Percentiles rank a stretch among this genome's conserved stretches.
phyloP scores from a whole-genome alignment of 768 basidiomycete genomes.

The Candolleomyces aberdarensis region DNA sequence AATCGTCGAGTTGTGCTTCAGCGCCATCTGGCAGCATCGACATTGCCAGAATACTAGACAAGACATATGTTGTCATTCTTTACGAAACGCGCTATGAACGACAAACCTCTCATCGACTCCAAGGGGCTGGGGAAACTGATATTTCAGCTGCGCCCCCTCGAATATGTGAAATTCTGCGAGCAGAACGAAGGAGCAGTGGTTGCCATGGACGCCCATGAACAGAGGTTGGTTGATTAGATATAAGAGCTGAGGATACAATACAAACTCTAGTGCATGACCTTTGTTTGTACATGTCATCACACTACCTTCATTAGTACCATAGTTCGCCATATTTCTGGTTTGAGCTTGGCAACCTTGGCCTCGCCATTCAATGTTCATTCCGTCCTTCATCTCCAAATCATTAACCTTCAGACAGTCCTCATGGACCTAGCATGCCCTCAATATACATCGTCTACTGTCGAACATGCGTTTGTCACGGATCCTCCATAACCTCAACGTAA shows the following conservation, averaged over 20 bases:
- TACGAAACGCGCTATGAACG: too few relatives aligned
- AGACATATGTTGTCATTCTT: conserved; percentile 3
- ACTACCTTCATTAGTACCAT: too few relatives aligned
- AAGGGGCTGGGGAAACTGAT: conserved; percentile 93
- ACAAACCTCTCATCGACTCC: conserved; percentile 92
- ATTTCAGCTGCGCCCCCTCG: conserved; percentile 87
- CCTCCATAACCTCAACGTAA: too few relatives aligned
- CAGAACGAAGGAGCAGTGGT: conserved; percentile 89
- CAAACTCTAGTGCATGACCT: background rate
- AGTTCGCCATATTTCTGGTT: too few relatives aligned
- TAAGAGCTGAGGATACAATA: background rate
- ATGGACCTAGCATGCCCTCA: too few relatives aligned
- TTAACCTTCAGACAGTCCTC: too few relatives aligned
- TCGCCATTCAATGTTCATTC: too few relatives aligned
- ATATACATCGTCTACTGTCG: too few relatives aligned
- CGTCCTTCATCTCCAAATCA: too few relatives aligned
- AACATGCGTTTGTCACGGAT: too few relatives aligned
- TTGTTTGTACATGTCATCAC: background rate
- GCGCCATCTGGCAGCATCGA: conserved; percentile 99
- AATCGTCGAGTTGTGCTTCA: conserved; percentile 91
- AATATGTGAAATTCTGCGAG: conserved; percentile 99
- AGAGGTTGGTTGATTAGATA: background rate
- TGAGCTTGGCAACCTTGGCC: too few relatives aligned
- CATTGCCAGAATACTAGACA: conserved; percentile 80
- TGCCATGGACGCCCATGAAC: conserved; percentile 57